Base-by-base conservation (phyloP, 2,329 filamentous ascomycete genomes). In the Ceratocystis colombiana region DNA sequence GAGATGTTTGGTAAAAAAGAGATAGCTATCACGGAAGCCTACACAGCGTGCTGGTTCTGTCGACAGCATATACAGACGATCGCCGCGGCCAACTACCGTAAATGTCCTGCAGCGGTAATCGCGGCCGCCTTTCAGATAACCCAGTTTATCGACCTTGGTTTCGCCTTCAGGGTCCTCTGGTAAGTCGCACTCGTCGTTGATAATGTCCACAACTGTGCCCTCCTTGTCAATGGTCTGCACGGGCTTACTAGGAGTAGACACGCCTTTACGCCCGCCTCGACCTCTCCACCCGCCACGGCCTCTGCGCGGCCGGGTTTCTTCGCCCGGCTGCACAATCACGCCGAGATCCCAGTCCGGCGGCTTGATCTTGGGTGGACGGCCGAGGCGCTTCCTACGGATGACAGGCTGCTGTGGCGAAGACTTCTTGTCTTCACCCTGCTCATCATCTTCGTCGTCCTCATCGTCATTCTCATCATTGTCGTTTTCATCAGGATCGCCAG, bases 1-100 rank as follows among this genome's bases (percentile, higher is more conserved):
- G 74, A 89, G 89, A 77, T 99, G 94, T 77, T 97, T 99, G 70
- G 94, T 95, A 80, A 99, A 99, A 81, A 99, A 96, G 30, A 99
- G 84, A 73, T 99, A 99, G 70, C 92, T 96, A 79, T 99, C 94
- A 71, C 94, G 84, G 81, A 99, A 99, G 17, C 94, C 94, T 66
- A 96, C 92, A 72, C 94, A 97, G 70, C 94, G 88, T 28, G 94
- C 94, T 4, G 94, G 95, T 74, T 99, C 94, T 3, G 94, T 99
- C 2, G 94, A 97, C 76, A 99, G 78, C 94, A 99, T 99, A 83
- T 99, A 99, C 10, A 96, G 84, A 66, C 92, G 81, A 62, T 93
- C 84, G 46, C 88, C 91, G 70, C 92, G 85, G 65, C 90, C 91
- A 20, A 85, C 82, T 70, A 99, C 88, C 6, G 88, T 96, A 75